phyloP scores from a whole-genome alignment of 352 stramenopile species.

The Globisporangium middletonii region DNA sequence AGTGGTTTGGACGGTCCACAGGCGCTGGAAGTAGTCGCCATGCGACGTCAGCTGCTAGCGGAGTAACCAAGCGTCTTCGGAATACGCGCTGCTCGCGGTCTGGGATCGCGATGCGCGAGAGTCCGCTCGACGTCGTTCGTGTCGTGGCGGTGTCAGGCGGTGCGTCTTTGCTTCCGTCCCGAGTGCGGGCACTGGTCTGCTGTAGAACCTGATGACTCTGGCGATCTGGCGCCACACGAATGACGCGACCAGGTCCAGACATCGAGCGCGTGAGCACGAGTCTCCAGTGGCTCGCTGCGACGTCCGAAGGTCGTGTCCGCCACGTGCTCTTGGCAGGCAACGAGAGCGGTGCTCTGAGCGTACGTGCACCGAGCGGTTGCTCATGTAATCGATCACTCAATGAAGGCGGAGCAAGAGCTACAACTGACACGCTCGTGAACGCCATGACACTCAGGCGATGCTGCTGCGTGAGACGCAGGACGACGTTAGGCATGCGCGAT shows the following conservation, averaged over 20 bases:
- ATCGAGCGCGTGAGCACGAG: slow-evolving; percentile 12
- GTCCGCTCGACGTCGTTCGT: slow-evolving; percentile 27
- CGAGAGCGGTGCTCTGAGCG: slow-evolving; percentile 29
- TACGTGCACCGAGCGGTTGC: slow-evolving; percentile 10
- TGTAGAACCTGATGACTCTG: not conserved
- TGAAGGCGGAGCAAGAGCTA: not conserved
- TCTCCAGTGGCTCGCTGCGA: slow-evolving; percentile 18
- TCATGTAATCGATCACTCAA: not conserved
- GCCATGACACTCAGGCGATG: not conserved
- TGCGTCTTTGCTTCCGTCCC: slow-evolving; percentile 1
- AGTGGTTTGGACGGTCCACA: slow-evolving; percentile 7
- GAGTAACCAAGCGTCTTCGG: slow-evolving; percentile 18
- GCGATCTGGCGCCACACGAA: not conserved
- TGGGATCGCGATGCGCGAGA: slow-evolving; percentile 25
- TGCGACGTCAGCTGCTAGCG: not conserved
- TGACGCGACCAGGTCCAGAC: slow-evolving; percentile 7
- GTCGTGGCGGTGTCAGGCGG: slow-evolving; percentile 17
- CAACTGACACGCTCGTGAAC: not conserved
- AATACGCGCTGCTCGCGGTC: slow-evolving; percentile 22
- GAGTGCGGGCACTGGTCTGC: not conserved
- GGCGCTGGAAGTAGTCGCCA: too few relatives aligned
- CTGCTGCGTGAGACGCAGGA: not conserved
- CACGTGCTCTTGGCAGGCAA: slow-evolving; percentile 29
- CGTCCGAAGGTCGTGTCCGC: slow-evolving; percentile 2
- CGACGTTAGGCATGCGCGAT: not conserved